phyloP scores from a whole-genome alignment of 441 rosid genomes.

The Croton laevigatus region DNA sequence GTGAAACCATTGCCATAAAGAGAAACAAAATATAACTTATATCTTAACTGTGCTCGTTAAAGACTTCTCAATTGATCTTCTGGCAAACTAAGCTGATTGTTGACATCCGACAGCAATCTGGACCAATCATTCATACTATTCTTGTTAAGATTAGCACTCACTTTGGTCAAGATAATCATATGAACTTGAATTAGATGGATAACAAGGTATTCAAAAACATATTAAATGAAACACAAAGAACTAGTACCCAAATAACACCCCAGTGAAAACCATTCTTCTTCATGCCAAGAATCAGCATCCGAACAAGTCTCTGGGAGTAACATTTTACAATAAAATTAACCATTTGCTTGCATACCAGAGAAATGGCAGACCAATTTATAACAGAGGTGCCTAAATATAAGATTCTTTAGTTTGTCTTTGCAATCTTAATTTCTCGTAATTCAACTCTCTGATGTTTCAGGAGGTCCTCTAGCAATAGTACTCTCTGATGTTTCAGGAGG shows the following conservation, averaged over 20 bases:
- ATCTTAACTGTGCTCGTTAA: too few species aligned
- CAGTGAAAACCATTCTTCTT: not conserved
- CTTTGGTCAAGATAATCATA: not conserved
- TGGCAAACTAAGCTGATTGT: too few species aligned
- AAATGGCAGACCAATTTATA: not conserved
- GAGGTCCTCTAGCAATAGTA: too few species aligned
- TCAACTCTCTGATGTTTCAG: conserved; percentile 30
- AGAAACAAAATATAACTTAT: too few species aligned
- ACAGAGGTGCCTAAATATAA: not conserved
- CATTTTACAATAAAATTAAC: too few species aligned
- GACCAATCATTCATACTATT: too few species aligned
- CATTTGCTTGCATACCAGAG: not conserved
- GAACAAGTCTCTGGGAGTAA: too few species aligned
- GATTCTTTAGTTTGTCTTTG: not conserved
- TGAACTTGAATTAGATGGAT: not conserved
- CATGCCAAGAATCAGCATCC: not conserved
- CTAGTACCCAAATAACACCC: not conserved
- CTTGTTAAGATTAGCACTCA: too few species aligned
- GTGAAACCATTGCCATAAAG: too few species aligned
- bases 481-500: too few species aligned
- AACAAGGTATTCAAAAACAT: not conserved
- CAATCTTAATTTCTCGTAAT: not conserved
- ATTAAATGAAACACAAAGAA: not conserved
- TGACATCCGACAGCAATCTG: too few species aligned
- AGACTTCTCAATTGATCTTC: too few species aligned